Conservation (phyloP, 2,329 filamentous ascomycete genomes). For the Pleomassaria siparia region DNA sequence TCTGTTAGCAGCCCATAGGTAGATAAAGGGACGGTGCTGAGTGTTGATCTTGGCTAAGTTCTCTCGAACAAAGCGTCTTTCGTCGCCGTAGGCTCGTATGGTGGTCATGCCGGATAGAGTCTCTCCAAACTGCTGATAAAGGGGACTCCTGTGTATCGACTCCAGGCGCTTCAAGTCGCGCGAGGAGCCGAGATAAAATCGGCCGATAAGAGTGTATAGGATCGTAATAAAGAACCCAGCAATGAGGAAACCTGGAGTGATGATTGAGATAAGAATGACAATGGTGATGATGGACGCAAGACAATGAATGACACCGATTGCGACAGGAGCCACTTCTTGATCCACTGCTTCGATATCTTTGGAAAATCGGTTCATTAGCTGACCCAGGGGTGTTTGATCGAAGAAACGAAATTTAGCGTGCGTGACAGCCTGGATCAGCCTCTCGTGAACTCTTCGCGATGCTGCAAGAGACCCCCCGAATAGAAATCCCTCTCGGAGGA, state of each 20-base stretch:
- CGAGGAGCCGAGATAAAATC: conserved; percentile 90
- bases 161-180: conserved; percentile 93
- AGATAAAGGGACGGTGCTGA: conserved; percentile 91
- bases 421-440: conserved; percentile 75
- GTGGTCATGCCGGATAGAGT: conserved; percentile 93
- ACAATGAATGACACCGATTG: conserved; percentile 73
- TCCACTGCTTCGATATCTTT: conserved; percentile 95
- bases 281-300: conserved; percentile 76
- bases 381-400: conserved; percentile 90
- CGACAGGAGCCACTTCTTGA: conserved; percentile 91
- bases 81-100: conserved; percentile 93
- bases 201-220: conserved; percentile 79
- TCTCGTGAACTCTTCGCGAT: conserved; percentile 79
- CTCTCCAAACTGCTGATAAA: conserved; percentile 98
- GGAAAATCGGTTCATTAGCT: conserved; percentile 98
- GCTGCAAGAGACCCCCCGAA: conserved; percentile 91
- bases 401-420: conserved; percentile 97
- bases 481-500: conserved; percentile 81
- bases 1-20: conserved; percentile 92
- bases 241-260: conserved; percentile 89
- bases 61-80: conserved; percentile 88
- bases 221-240: conserved; percentile 81
- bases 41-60: conserved; percentile 87
- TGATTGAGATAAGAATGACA: conserved; percentile 78
- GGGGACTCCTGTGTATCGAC: conserved; percentile 87